Percentiles rank a stretch among this genome's conserved stretches.
phyloP scores from a whole-genome alignment of 371 early-diverging fungal genomes.

The Entomophthora muscae region DNA sequence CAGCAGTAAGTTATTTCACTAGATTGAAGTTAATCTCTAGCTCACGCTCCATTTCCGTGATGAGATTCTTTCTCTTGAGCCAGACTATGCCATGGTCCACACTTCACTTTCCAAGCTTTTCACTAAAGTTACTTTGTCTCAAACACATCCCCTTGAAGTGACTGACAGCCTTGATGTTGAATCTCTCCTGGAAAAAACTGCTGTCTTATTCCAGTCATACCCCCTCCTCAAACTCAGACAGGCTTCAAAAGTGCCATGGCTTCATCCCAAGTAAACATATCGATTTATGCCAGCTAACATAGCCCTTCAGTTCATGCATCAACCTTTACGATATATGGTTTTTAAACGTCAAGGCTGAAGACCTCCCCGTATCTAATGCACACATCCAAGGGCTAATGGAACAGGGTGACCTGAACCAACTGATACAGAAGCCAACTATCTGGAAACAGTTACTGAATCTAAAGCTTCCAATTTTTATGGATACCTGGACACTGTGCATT shows the following conservation, averaged over 20 bases:
- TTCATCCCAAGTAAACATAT: neutral
- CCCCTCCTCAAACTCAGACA: neutral
- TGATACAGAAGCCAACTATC: neutral
- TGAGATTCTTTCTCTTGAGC: neutral
- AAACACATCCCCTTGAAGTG: neutral
- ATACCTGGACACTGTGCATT: neutral
- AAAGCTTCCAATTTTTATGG: neutral
- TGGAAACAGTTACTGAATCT: neutral
- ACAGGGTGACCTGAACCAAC: neutral
- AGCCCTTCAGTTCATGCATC: neutral
- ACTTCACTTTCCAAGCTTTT: neutral
- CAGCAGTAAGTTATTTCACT: neutral
- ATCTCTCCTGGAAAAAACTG: neutral
- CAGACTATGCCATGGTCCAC: neutral
- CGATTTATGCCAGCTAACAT: neutral
- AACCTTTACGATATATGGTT: neutral
- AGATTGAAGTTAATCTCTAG: neutral
- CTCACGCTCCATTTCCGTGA: neutral
- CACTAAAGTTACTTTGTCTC: neutral
- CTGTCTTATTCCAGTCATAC: neutral
- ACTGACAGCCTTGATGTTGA: neutral
- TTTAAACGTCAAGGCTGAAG: neutral
- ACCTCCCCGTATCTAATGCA: neutral
- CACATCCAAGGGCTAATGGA: neutral
- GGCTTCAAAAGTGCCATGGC: neutral